Conservation (phyloP, 305 asterid species). For the Plantago coronopus region DNA sequence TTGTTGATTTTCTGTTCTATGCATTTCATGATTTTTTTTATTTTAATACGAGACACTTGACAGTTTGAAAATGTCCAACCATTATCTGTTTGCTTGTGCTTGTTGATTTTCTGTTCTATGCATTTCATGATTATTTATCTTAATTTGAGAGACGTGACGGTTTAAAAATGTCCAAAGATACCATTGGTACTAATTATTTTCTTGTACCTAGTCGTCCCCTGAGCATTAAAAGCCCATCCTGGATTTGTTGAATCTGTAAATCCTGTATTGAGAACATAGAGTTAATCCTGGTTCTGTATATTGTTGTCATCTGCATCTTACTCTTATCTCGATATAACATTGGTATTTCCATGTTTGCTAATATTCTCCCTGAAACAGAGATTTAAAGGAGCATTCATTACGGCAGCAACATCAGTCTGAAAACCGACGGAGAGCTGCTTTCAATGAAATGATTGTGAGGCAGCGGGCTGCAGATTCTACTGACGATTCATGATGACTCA, state of each 20-base stretch:
- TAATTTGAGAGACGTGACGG: neutral
- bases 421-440: slow-evolving; percentile 68
- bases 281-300: neutral
- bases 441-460: slow-evolving; percentile 67
- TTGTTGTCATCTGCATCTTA: neutral
- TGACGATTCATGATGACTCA: slow-evolving; percentile 28
- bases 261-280: neutral
- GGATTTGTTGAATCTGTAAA: neutral
- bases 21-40: no score
- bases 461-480: slow-evolving; percentile 59
- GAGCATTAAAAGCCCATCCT: neutral
- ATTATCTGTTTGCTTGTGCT: no score
- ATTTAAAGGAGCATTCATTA: slow-evolving; percentile 52
- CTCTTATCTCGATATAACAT: neutral
- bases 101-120: no score
- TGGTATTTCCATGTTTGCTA: neutral
- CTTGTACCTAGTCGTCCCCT: neutral
- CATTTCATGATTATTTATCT: no score
- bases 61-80: neutral
- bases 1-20: no score
- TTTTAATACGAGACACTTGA: no score
- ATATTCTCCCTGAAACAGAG: slow-evolving; percentile 34
- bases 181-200: no score
- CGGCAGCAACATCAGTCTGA: slow-evolving; percentile 68
- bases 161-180: neutral